Evolutionary conservation across 2,329 filamentous ascomycete species (phyloP), one percentile per base, ranked within the genome.

Genomic region (Neophaeococcomyces aloes): DNA sequence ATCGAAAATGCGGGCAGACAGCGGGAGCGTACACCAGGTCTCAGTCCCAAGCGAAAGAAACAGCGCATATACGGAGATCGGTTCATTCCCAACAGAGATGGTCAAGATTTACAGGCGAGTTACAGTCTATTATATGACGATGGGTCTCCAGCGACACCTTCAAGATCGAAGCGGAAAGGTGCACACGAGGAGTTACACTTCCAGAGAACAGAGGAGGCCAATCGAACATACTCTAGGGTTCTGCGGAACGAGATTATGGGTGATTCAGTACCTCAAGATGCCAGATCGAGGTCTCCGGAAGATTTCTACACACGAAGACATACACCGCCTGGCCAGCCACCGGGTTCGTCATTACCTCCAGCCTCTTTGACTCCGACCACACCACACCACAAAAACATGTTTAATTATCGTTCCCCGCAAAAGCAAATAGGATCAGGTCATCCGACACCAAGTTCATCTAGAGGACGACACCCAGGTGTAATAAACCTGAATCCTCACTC

Each of bases 211-310:
- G 88, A 95, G 66, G 87, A 96, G 72, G 91, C 91, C 37, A 95
- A 98, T 57, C 78, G 84, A 47, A 95, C 86, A 15, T 98, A 89
- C 62, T 93, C 87, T 21, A 83, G 80, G 15, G 70, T 98, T 5
- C 70, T 98, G 44, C 82, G 91, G 45, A 82, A 86, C 41, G 91
- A 98, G 64, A 76, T 98, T 47, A 98, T 98, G 61, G 89, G 94
- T 57, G 78, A 77, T 54, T 85, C 86, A 21, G 81, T 96, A 48
- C 88, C 91, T 7, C 89, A 95, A 61, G 78, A 85, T 59, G 77
- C 79, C 39, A 29, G 50, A 41, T 50, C 49, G 21, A 30, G 47
- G 11, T 48, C 53, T 7, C 51, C 53, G 11, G 53, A 55, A 40
- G 51, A 51, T 13, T 37, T 53, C 19, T 55, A 46, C 30, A 82